Percentiles rank a stretch among this genome's conserved stretches.
Evolutionary conservation across 2,329 filamentous ascomycete genomes (phyloP).

Genomic region (Fusarium liriodendri): DNA sequence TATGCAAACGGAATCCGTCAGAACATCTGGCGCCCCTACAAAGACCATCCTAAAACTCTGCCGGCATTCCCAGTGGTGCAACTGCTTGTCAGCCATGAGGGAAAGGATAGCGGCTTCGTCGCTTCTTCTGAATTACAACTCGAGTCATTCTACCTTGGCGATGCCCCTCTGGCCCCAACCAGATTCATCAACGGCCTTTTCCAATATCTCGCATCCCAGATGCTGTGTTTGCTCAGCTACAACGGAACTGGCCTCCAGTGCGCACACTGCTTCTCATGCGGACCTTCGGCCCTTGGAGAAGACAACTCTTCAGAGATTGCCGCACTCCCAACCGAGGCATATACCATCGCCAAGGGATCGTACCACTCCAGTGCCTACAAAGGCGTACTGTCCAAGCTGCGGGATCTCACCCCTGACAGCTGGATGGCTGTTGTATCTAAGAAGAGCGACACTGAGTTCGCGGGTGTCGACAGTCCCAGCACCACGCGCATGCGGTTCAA

Average conservation of each 20-base stretch:
- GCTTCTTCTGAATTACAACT: background rate
- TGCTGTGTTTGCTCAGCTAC: background rate
- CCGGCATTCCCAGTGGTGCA: conserved; percentile 6
- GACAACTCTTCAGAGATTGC: conserved; percentile 7
- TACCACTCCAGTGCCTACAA: background rate
- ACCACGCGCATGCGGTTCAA: background rate
- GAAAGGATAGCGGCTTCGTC: background rate
- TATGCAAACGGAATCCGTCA: conserved; percentile 5
- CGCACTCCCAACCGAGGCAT: conserved; percentile 8
- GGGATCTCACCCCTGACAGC: conserved; percentile 5
- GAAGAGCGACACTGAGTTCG: background rate
- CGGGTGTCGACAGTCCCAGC: background rate
- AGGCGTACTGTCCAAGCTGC: conserved; percentile 6
- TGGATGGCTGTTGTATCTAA: conserved; percentile 8
- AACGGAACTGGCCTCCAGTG: background rate
- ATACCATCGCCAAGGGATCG: background rate
- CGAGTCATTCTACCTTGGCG: conserved; percentile 11
- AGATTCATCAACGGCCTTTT: conserved; percentile 8
- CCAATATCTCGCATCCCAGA: conserved; percentile 9
- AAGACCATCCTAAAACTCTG: background rate
- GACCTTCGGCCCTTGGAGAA: conserved; percentile 4
- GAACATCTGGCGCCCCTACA: background rate
- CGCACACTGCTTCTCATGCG: conserved; percentile 8
- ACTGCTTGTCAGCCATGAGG: conserved; percentile 2
- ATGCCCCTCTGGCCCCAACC: conserved; percentile 1